Percentiles rank a stretch among this genome's conserved stretches.
Evolutionary conservation across 108 stramenopile species (phyloP).

Genomic region (Skeletonema grethae): DNA sequence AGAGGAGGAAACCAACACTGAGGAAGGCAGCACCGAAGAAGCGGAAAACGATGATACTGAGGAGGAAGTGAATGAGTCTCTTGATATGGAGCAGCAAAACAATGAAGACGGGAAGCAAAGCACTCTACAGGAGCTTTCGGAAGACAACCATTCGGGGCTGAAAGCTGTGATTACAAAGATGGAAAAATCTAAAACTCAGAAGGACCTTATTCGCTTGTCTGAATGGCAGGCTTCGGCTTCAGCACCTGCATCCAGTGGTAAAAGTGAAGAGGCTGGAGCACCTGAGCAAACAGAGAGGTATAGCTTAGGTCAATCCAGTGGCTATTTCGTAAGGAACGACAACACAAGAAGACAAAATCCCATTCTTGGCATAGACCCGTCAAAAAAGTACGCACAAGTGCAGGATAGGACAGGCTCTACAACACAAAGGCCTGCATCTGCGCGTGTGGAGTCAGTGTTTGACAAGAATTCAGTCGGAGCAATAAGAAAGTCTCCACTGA

Average conservation of each 20-base stretch:
- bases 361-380: not conserved
- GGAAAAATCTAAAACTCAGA: conserved; percentile 7
- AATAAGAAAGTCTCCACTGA: conserved; percentile 1
- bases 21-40: not conserved
- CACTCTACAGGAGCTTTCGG: not conserved
- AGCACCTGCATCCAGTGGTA: not conserved
- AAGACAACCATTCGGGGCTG: not conserved
- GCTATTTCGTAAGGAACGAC: not conserved
- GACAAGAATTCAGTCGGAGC: not conserved
- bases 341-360: not conserved
- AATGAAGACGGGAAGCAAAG: not conserved
- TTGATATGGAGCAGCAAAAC: not conserved
- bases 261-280: not conserved
- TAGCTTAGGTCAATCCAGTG: not conserved
- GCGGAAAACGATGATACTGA: not conserved
- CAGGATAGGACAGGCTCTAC: conserved; percentile 2
- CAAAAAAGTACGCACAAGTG: not conserved
- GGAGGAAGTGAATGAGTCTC: not conserved
- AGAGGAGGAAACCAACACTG: conserved; percentile 4
- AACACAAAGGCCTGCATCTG: not conserved
- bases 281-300: not conserved
- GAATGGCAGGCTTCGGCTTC: conserved; percentile 12
- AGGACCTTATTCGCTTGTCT: conserved; percentile 19
- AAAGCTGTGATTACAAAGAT: not conserved
- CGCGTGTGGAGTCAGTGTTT: not conserved